Conservation (phyloP, 306 rosid genomes). For the Pterocarpus santalinus region DNA sequence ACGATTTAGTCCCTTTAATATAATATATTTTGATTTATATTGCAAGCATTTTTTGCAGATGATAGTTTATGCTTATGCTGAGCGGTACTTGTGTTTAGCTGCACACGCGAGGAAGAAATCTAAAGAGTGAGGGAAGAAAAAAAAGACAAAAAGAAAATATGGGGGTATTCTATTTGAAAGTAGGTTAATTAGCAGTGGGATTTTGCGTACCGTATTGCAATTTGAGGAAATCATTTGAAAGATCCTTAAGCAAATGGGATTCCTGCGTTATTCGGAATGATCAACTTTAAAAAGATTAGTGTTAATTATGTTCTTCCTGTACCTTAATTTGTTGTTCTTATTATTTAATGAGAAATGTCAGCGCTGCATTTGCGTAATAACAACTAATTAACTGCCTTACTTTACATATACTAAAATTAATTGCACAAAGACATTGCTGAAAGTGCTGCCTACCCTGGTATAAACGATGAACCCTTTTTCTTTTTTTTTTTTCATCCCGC, state of each 20-base stretch:
- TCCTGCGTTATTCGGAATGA: neutral
- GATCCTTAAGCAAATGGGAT: constrained; percentile 6
- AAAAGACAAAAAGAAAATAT: too few species aligned
- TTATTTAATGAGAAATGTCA: constrained; percentile 27
- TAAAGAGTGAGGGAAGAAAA: too few species aligned
- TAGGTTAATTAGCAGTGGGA: neutral
- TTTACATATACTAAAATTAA: neutral
- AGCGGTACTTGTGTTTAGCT: too few species aligned
- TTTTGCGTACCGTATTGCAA: constrained; percentile 20
- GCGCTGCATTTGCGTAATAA: constrained; percentile 20
- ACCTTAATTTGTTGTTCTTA: neutral
- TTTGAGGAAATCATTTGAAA: constrained; percentile 32
- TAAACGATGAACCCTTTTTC: too few species aligned
- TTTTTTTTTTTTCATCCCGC: too few species aligned
- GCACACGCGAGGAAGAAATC: too few species aligned
- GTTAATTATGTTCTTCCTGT: neutral
- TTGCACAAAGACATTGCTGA: neutral
- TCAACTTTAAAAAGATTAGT: neutral
- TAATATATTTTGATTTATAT: too few species aligned
- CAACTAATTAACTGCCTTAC: neutral
- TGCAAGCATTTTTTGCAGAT: too few species aligned
- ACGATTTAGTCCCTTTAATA: too few species aligned
- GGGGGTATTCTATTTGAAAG: neutral
- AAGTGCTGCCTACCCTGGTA: too few species aligned
- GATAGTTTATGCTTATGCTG: too few species aligned